Conservation (phyloP, 202 grass and related monocot species). For the Setaria italica region DNA sequence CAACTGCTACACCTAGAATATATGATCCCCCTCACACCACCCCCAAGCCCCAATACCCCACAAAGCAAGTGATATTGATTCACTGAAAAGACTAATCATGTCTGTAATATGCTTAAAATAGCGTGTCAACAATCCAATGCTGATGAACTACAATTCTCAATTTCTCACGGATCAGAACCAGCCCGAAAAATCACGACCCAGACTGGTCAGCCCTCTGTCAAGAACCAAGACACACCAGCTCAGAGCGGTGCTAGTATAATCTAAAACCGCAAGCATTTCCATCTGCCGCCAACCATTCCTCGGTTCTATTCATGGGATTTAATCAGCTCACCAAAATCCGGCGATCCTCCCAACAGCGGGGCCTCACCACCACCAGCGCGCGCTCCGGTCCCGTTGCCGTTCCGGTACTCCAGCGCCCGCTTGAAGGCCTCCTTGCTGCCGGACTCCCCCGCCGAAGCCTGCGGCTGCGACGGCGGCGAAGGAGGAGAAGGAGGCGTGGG, state of each 20-base stretch:
- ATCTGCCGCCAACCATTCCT: not conserved
- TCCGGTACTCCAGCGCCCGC: slow-evolving; percentile 63
- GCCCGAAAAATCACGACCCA: not conserved
- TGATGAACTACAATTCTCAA: not conserved
- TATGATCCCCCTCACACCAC: no score
- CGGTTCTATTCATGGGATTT: not conserved
- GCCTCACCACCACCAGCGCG: slow-evolving; percentile 32
- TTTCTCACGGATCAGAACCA: not conserved
- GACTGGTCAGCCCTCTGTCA: not conserved
- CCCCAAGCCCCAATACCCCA: no score
- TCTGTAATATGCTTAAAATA: not conserved
- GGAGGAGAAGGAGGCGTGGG: not conserved
- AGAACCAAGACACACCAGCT: not conserved
- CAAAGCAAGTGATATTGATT: not conserved
- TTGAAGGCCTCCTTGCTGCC: slow-evolving; percentile 54
- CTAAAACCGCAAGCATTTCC: not conserved
- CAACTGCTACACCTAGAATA: not conserved
- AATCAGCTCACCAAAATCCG: slow-evolving; percentile 50
- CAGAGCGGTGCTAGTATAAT: not conserved
- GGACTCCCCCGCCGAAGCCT: slow-evolving; percentile 2
- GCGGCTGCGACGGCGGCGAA: not conserved
- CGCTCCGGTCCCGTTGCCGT: slow-evolving; percentile 36
- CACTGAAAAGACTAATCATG: not conserved
- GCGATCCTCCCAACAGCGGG: slow-evolving; percentile 19
- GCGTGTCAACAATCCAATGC: not conserved